Percentiles rank a stretch among this genome's conserved stretches.
phyloP scores from a whole-genome alignment of 768 basidiomycete species.

The Amanita pallidorosea region DNA sequence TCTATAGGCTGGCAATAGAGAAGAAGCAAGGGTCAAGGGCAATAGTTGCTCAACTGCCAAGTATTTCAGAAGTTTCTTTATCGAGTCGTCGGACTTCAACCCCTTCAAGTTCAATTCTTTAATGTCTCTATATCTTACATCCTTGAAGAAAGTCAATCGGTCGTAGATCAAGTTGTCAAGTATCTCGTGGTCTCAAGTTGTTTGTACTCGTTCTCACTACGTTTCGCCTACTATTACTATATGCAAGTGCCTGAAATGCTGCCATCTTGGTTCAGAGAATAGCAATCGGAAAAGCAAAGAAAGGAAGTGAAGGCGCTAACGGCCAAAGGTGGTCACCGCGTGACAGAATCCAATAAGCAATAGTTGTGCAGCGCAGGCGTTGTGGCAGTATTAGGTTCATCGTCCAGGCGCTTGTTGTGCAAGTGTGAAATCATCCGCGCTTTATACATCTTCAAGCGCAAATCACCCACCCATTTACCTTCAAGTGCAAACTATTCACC shows the following conservation, averaged over 20 bases:
- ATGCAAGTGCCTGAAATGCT: conserved; percentile 31
- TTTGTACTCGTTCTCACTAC: conserved; percentile 42
- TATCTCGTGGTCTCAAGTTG: conserved; percentile 44
- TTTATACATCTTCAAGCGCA: background rate
- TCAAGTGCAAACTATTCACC: background rate
- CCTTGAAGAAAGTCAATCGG: conserved; percentile 13
- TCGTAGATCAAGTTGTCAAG: conserved; percentile 42
- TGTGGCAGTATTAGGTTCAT: background rate
- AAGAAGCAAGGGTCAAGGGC: conserved; percentile 29
- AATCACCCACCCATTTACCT: background rate
- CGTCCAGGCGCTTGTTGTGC: background rate
- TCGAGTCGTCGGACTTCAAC: conserved; percentile 21
- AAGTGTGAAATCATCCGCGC: conserved; percentile 1
- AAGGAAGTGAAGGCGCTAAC: conserved; percentile 1
- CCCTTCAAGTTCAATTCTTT: conserved; percentile 40
- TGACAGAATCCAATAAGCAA: conserved; percentile 1
- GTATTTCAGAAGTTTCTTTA: conserved; percentile 19
- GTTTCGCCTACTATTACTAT: conserved; percentile 35
- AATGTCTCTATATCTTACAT: conserved; percentile 17
- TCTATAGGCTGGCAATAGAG: conserved; percentile 14
- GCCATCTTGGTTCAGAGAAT: conserved; percentile 13
- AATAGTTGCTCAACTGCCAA: conserved; percentile 14
- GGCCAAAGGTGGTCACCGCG: background rate
- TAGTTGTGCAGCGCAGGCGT: background rate
- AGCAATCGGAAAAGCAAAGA: background rate